Percentiles rank a stretch among this genome's conserved stretches.
phyloP scores from a whole-genome alignment of 2,329 filamentous ascomycete species.

The Neoscytalidium dimidiatum region DNA sequence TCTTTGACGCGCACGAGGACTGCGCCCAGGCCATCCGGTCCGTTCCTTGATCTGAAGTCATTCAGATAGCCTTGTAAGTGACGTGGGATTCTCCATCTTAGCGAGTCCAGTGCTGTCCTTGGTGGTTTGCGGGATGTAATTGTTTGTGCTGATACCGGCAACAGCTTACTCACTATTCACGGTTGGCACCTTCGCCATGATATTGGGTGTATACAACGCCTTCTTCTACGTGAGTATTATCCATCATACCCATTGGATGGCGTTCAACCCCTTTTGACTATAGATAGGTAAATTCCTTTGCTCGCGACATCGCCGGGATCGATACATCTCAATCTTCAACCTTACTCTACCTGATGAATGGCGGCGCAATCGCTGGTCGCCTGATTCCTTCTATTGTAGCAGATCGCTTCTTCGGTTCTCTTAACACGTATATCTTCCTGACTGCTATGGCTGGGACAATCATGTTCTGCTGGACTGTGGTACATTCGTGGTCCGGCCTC shows the following conservation, averaged over 20 bases:
- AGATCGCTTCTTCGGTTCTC: conserved; percentile 54
- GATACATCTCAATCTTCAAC: conserved; percentile 54
- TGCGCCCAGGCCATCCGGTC: conserved; percentile 35
- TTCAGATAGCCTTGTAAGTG: conserved; percentile 48
- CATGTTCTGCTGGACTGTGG: conserved; percentile 60
- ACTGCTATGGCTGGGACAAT: conserved; percentile 49
- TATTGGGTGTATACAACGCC: conserved; percentile 50
- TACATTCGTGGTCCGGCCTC: conserved; percentile 33
- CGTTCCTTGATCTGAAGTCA: conserved; percentile 56
- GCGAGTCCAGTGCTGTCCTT: too few species aligned
- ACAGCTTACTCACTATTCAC: conserved; percentile 45
- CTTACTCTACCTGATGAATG: conserved; percentile 61
- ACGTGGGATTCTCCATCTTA: not conserved
- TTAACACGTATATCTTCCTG: conserved; percentile 59
- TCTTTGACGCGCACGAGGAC: conserved; percentile 43
- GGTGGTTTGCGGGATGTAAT: conserved; percentile 39
- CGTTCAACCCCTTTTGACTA: conserved; percentile 43
- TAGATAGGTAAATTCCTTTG: conserved; percentile 55
- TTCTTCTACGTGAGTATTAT: conserved; percentile 44
- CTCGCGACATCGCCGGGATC: conserved; percentile 49
- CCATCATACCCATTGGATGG: not conserved
- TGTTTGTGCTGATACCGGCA: conserved; percentile 17
- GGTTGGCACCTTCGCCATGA: conserved; percentile 45
- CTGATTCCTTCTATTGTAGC: conserved; percentile 56
- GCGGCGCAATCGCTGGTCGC: conserved; percentile 57